Base-by-base conservation (phyloP, 352 stramenopile species). In the Globisporangium sylvaticum region DNA sequence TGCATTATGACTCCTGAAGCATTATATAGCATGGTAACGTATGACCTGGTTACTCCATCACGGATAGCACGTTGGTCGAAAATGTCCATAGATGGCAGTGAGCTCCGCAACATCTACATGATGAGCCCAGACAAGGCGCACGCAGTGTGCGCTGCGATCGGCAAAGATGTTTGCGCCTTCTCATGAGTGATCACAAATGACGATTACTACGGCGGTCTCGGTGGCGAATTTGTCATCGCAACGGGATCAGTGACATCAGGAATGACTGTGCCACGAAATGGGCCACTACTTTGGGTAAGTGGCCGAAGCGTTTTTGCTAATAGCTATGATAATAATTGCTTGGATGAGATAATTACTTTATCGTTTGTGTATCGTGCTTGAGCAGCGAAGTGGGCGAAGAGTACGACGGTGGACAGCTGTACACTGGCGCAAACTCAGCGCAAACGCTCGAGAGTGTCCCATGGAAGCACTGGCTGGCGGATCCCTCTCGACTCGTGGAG, bases 171-270 rank as follows among this genome's bases (percentile, higher is more conserved):
- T 0, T 77, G 70, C 46, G 73, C 77, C 46, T 78, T 77, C 39
- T 68, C 73, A 22, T 73, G 68, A 29, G 55, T 80, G 37, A 76
- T 79, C 39, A 72, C 56, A 4, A 81, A 81, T 50, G 75, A 81
- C 66, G 54, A 69, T 39, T 78, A 70, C 61, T 81, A 79, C 62
- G 72, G 75, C 31, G 75, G 72, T 0, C 65, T 81, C 5, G 75
- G 75, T 6, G 76, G 73, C 37, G 73, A 80, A 29, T 78, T 83
- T 50, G 69, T 79, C 3, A 80, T 83, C 67, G 66, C 73, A 14
- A 81, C 72, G 29, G 48, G 67, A 37, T 32, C 29, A 32, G 29
- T 32, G 29, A 76, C 62, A 15, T 67, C 69, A 0, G 75, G 75
- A 3, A 77, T 72, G 39, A 32, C 48, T 82, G 55, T 67, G 72